Conservation (phyloP, 192 early-diverging fungal species). For the Endogone sp. region DNA sequence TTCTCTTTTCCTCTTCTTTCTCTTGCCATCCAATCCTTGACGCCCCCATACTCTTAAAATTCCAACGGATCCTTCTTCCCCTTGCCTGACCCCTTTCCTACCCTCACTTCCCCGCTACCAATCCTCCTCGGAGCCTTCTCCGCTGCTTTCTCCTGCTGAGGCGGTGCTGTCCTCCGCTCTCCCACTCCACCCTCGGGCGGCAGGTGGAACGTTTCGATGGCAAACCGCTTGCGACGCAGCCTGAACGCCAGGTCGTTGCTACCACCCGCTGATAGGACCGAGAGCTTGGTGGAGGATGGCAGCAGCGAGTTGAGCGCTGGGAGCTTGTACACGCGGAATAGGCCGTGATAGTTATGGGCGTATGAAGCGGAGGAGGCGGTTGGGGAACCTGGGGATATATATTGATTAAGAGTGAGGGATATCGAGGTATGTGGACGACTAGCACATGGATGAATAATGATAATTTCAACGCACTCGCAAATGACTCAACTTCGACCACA, state of each 20-base stretch:
- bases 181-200: constrained; percentile 90
- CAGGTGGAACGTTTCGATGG: constrained; percentile 87
- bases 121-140: neutral
- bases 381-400: constrained; percentile 38
- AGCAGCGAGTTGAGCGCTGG: constrained; percentile 73
- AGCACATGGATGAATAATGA: neutral
- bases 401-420: neutral
- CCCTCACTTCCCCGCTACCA: constrained; percentile 7
- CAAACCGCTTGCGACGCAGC: constrained; percentile 84
- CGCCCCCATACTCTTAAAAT: constrained; percentile 23
- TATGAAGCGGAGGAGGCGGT: constrained; percentile 50
- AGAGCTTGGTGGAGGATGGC: constrained; percentile 64
- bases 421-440: neutral
- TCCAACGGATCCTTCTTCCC: constrained; percentile 42
- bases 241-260: constrained; percentile 84
- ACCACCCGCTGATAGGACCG: constrained; percentile 54
- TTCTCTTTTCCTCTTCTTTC: too few relatives aligned
- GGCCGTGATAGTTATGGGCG: constrained; percentile 79
- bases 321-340: constrained; percentile 82
- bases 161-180: constrained; percentile 46
- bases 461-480: constrained; percentile 61
- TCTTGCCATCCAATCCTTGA: too few relatives aligned
- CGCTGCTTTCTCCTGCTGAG: neutral
- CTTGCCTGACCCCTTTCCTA: constrained; percentile 41
- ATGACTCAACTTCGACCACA: constrained; percentile 89